These are phyloP conservation scores for Populus hybrid DNA, from an alignment of 441 rosid species.

Conservation along the genomic window DNA sequence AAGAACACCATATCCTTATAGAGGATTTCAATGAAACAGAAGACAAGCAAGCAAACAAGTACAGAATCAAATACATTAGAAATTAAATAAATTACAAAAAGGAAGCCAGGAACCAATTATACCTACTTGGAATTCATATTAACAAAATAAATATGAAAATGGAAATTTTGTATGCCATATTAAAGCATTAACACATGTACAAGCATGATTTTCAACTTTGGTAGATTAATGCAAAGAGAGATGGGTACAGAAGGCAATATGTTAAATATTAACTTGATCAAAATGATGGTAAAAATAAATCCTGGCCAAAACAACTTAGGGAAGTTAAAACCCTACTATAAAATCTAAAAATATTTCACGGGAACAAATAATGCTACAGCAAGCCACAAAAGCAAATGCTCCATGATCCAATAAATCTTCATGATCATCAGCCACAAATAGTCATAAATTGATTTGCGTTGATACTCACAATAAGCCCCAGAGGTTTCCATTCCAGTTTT, in stretches of 20 bases:
- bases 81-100: neutral
- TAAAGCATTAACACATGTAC: neutral
- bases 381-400: too few species aligned
- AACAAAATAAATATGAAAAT: neutral
- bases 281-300: too few species aligned
- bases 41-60: neutral
- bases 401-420: too few species aligned
- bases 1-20: slow-evolving; percentile 7
- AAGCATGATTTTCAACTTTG: neutral
- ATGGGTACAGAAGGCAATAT: neutral
- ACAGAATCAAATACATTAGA: neutral
- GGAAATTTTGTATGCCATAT: neutral
- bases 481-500: too few species aligned
- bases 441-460: too few species aligned
- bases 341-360: too few species aligned
- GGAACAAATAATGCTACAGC: too few species aligned
- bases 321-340: too few species aligned
- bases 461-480: too few species aligned
- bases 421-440: too few species aligned
- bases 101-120: neutral
- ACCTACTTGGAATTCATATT: neutral
- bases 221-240: neutral
- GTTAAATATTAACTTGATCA: neutral
- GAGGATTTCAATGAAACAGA: neutral
- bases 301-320: too few species aligned